Base-by-base conservation (phyloP, 139 green algal genomes). In the Chlamydomonas urium region DNA sequence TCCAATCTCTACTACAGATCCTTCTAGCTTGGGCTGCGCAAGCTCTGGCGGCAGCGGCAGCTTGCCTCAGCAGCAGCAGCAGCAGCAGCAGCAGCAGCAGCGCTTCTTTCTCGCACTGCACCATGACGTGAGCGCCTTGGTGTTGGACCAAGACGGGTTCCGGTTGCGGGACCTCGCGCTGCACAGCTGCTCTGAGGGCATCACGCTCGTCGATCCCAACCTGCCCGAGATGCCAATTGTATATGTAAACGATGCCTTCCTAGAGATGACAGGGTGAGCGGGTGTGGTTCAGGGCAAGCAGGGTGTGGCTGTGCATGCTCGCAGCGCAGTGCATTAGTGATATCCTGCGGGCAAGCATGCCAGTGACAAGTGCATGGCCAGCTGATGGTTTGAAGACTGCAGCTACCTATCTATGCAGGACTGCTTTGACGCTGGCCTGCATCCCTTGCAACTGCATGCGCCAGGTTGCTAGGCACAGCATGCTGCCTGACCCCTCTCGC, bases 191-290 rank as follows among this genome's bases (percentile, higher is more conserved):
- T 17, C 45, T 56, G 73, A 79, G 65, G 78, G 76, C 21, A 80
- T 87, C 53, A 72, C 78, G 5, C 78, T 98, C 71, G 86, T 93
- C 4, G 95, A 98, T 67, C 82, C 85, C 17, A 57, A 86, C 71
- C 45, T 72, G 62, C 90, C 79, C 4, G 92, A 97, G 48, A 90
- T 88, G 79, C 92, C 92, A 23, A 78, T 97, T 56, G 85, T 96
- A n/a, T 97, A 92, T 48, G 85, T 83, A 35, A 93, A 90, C 63
- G 81, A 88, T 29, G 86, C 76, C 10, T 93, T 97, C 71, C 78
- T 79, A 6, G 66, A 82, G 14, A 93, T 95, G 71, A 97, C 93
- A 0, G 90, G 90, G 80, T 23, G 17, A 81, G 36, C 76, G 83
- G 2, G 24, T n/a, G n/a, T n/a, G n/a, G n/a, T n/a, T n/a, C n/a